Base-by-base conservation (phyloP, 345 rosid genomes). In the Theobroma cacao region DNA sequence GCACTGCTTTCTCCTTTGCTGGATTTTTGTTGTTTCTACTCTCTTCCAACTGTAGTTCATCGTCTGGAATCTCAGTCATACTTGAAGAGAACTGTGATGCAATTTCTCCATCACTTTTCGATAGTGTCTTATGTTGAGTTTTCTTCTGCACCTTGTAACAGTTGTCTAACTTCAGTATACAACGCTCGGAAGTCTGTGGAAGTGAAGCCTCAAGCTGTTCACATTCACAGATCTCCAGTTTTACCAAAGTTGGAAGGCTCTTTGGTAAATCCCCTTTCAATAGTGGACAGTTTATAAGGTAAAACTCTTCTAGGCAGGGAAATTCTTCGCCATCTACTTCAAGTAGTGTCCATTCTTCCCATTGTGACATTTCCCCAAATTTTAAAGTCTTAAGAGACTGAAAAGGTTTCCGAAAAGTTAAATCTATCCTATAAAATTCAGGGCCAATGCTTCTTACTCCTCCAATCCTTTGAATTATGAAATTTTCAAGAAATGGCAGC, bases 281-380 rank as follows among this genome's bases (percentile, higher is more conserved):
- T 18, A 75, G 63, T 17, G 78, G 80, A 33, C 82, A 81, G 5
- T 43, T 2, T 18, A 12, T 41, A 5, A 84, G 26, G 18, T 22
- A 15, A 36, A 84, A 79, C 71, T 74, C 47, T 11, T 56, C 48
- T 3, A 84, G 86, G 3, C 43, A 33, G 36, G 71, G 80, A 38
- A 84, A 84, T 58, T 45, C 81, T n/a, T 1, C 70, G 2, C 18
- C 72, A 40, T 80, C 77, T 12, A 15, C 75, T 40, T 26, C 64
- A 61, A 15, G 22, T 43, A 67, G 18, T 59, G 40, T n/a, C 86
- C 84, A 80, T 28, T 62, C 74, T 13, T 60, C 13, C 86, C 79
- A 84, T 22, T 71, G 28, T 8, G 4, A 8, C 82, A 84, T 80
- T 6, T 30, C 43, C 22, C 30, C 52, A 53, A 84, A 62, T 22